phyloP scores from a whole-genome alignment of 2,329 filamentous ascomycete species.

The Xylariaceae sp. region DNA sequence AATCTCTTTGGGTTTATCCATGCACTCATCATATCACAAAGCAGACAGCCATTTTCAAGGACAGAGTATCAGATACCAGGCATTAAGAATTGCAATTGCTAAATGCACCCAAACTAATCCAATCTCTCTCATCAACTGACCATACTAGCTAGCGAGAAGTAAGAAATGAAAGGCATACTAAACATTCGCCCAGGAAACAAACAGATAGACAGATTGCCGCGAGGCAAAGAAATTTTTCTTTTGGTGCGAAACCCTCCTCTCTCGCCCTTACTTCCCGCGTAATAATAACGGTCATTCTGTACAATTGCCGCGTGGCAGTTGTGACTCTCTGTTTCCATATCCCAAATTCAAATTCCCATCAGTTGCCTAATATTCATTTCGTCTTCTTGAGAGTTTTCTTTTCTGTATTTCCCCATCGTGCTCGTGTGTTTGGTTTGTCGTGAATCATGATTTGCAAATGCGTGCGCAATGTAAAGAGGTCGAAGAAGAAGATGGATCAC shows the following conservation, averaged over 20 bases:
- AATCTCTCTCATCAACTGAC: conserved; percentile 10
- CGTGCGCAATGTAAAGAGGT: not conserved
- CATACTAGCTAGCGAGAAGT: conserved; percentile 9
- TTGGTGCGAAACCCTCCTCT: not conserved
- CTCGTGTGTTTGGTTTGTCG: conserved; percentile 9
- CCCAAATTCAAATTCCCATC: not conserved
- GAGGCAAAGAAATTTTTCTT: conserved; percentile 27
- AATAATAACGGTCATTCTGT: not conserved
- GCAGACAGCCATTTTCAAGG: too few species aligned
- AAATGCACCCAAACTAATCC: conserved; percentile 14
- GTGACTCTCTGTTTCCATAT: not conserved
- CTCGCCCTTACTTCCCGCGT: not conserved
- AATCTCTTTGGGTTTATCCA: too few species aligned
- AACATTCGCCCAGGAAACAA: too few species aligned
- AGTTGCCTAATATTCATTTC: not conserved
- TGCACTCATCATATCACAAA: too few species aligned
- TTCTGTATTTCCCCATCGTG: conserved; percentile 6
- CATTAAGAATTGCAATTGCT: conserved; percentile 1
- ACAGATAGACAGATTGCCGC: conserved; percentile 32
- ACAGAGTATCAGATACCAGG: not conserved
- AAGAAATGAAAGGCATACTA: conserved; percentile 11
- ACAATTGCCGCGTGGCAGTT: conserved; percentile 19
- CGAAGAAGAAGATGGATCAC: too few species aligned
- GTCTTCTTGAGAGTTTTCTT: not conserved
- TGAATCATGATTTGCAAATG: conserved; percentile 17